Evolutionary conservation across 306 rosid genomes (phyloP).

Genomic region (Prunus mira): DNA sequence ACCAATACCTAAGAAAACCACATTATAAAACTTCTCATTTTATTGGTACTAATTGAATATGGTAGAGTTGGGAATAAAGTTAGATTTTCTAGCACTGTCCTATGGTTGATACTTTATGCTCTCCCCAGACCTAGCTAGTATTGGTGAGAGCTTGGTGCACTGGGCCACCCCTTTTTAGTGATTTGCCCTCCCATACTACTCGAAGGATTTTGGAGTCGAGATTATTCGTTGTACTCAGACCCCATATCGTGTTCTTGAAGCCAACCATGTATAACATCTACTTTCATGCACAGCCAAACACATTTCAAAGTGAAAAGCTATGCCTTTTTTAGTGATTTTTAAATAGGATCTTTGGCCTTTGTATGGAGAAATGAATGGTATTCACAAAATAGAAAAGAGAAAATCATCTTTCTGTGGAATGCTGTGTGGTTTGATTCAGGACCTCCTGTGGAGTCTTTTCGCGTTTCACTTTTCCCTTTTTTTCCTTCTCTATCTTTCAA

Average conservation of each 20-base stretch:
- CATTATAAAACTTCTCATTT: not conserved
- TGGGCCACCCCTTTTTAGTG: not conserved
- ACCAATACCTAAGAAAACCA: not conserved
- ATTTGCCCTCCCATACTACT: not conserved
- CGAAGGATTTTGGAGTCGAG: not conserved
- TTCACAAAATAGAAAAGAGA: conserved; percentile 12
- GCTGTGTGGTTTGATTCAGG: not conserved
- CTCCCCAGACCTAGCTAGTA: not conserved
- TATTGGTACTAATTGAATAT: not conserved
- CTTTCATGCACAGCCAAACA: not conserved
- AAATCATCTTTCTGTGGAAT: not conserved
- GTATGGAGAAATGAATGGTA: conserved; percentile 28
- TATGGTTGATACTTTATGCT: not conserved
- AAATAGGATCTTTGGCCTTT: not conserved
- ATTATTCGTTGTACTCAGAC: not conserved
- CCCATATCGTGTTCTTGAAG: not conserved
- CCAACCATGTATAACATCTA: not conserved
- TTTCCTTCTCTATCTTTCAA: too few relatives aligned
- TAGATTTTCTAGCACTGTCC: not conserved
- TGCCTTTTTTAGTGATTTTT: not conserved
- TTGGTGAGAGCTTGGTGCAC: not conserved
- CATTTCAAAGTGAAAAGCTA: not conserved
- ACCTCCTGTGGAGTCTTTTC: too few relatives aligned
- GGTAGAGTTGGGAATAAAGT: not conserved
- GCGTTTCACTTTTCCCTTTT: too few relatives aligned